Base-by-base conservation (phyloP, 108 stramenopile species). In the Cyclotella atomus region DNA sequence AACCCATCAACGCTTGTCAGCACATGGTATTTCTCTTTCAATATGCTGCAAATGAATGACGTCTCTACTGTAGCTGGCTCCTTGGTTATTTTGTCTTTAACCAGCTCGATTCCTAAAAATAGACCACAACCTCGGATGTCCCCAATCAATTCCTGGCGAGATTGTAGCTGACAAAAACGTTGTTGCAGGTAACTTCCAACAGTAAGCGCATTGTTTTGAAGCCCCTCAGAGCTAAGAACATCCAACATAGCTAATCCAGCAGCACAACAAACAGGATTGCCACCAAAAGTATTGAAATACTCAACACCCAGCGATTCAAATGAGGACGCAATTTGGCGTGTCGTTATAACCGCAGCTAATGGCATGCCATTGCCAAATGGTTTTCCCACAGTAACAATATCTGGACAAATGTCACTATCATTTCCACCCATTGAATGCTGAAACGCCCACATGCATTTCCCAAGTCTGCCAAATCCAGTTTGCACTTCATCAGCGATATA, bases 261-360 rank as follows among this genome's bases (percentile, higher is more conserved):
- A 1, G 95, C 95, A 24, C 86, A 85, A 27, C 83, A 87, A n/a
- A 96, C 96, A 8, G 96, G 94, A 50, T 91, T 95, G 7, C 94
- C 98, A 16, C 94, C 98, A 85, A 96, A 99, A 7, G 98, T 99
- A 75, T 97, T 97, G 87, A 99, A 99, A 72, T 97, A 97, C 77
- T 97, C 96, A 38, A 97, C 93, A 25, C 95, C 95, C 49, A 87
- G 75, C 1, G 41, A 66, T 50, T 91, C 85, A 85, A 99, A 97
- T 12, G 90, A 83, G 50, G 91, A 79, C 17, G 96, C 90, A 27
- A 99, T 77, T 30, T 71, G 74, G 12, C 77, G 77, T 14, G 84
- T 89, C 16, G 86, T 91, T 36, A 97, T 77, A 17, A 97, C 96
- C 23, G 96, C 97, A n/a, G 93, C 97, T 28, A 99, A 79, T 25